Percentiles rank a stretch among this genome's conserved stretches.
Evolutionary conservation across 2,329 filamentous ascomycete species (phyloP).

Genomic region (Colletotrichum sidae): DNA sequence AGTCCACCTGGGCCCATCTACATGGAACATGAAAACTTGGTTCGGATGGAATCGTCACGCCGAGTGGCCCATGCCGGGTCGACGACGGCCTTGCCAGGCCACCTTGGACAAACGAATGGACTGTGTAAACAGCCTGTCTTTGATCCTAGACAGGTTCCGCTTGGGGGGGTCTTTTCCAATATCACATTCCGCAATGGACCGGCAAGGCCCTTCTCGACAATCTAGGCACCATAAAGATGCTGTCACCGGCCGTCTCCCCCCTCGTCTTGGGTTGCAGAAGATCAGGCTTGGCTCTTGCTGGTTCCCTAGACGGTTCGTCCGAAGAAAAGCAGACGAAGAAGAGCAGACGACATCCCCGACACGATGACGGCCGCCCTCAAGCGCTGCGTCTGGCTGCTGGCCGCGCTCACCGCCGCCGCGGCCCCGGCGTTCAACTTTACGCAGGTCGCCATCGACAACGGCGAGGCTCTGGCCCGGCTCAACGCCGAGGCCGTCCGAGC

Average conservation of each 20-base stretch:
- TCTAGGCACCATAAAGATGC: conserved; percentile 12
- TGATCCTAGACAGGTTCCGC: background rate
- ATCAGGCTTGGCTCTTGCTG: background rate
- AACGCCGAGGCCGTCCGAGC: conserved; percentile 11
- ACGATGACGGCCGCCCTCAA: conserved; percentile 21
- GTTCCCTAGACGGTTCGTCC: conserved; percentile 15
- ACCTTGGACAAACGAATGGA: background rate
- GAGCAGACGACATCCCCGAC: background rate
- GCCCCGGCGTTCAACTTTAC: conserved; percentile 14
- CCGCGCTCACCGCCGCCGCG: conserved; percentile 6
- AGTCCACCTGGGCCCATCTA: conserved; percentile 9
- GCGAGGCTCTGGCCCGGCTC: conserved; percentile 18
- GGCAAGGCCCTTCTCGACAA: background rate
- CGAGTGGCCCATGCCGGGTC: conserved; percentile 3
- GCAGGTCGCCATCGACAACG: conserved; percentile 13
- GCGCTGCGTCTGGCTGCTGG: conserved; percentile 21
- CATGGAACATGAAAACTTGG: conserved; percentile 15
- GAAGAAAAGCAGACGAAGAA: background rate
- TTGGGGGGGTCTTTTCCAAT: background rate
- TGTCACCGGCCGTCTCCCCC: background rate
- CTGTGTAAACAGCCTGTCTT: background rate
- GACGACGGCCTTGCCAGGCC: background rate
- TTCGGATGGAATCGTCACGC: conserved; percentile 4
- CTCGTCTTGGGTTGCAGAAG: background rate
- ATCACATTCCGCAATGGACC: background rate